These are phyloP conservation scores for Gamarada debralockiae DNA, from an alignment of 495 filamentous ascomycete species.

Conservation along the genomic window DNA sequence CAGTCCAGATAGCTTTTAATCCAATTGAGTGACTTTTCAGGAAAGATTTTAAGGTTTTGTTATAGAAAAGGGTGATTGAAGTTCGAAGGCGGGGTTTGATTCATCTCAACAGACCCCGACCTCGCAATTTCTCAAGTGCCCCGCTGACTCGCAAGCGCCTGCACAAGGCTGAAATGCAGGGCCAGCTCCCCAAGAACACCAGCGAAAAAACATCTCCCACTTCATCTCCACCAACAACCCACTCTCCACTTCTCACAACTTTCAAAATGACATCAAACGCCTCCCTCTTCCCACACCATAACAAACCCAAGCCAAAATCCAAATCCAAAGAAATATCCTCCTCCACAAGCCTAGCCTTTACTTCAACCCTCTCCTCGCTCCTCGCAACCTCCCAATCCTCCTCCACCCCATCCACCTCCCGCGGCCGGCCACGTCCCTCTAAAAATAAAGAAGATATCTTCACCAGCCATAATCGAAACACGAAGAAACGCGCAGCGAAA, in stretches of 20 bases:
- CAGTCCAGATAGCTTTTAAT: background rate
- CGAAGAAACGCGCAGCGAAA: slow-evolving; percentile 48
- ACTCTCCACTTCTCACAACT: background rate
- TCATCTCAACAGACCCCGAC: background rate
- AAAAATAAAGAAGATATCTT: slow-evolving; percentile 72
- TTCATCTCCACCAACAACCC: background rate
- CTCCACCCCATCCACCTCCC: slow-evolving; percentile 24
- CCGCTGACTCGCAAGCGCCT: background rate
- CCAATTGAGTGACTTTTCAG: background rate
- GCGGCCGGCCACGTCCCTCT: slow-evolving; percentile 61
- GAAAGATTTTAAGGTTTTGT: too few relatives aligned
- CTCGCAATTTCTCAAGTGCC: background rate
- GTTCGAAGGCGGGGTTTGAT: background rate
- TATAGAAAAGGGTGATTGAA: too few relatives aligned
- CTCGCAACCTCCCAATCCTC: slow-evolving; percentile 46
- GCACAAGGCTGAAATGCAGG: background rate
- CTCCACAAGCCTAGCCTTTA: slow-evolving; percentile 74
- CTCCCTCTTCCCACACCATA: slow-evolving; percentile 53
- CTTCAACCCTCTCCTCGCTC: slow-evolving; percentile 70
- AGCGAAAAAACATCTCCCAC: too few relatives aligned
- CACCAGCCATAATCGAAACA: slow-evolving; percentile 63
- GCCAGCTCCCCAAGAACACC: background rate
- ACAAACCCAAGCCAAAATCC: slow-evolving; percentile 51
- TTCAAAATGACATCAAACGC: slow-evolving; percentile 33
- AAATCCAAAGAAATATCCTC: slow-evolving; percentile 60